Evolutionary conservation across 768 basidiomycete species (phyloP), one percentile per base, ranked within the genome.

Genomic region (Boletus rubescentipes): DNA sequence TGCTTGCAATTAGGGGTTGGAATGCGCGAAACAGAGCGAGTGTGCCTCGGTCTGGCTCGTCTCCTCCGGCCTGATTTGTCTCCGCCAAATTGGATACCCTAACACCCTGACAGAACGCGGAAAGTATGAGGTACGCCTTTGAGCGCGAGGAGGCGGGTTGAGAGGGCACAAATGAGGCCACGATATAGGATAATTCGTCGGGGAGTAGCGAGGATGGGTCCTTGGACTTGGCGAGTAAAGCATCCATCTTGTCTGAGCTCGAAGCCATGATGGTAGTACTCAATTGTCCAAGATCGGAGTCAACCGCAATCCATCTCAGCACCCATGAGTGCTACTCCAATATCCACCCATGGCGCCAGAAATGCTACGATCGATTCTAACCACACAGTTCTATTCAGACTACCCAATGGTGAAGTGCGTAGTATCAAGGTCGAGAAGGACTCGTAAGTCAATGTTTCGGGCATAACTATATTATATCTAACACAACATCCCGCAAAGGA

Each of bases 321-420:
- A 18, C 16, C 32, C 14, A 71, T 66, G 70, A 53, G 46, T 21
- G 14, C 57, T 21, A 23, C 52, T 30, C 52, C 44, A 49, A 47
- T 36, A 35, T 40, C 54, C 20, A 16, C 37, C 29, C 51, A 36
- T 46, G 30, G 49, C 49, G 36, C 61, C 55, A 61, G 67, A 46
- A 51, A 26, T 23, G 51, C 51, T 48, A 74, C 63, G 21, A 89
- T 96, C 49, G 77, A 81, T 45, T 68, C 78, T 7, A 89, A 90
- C 9, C 80, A 94, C 67, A 84, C 83, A n/a, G 84, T 98, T 37
- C 76, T 98, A 21, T 68, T 97, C 39, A 79, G 79, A 51, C 66
- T 95, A 38, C 93, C 93, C 5, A 93, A 84, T 58, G 89, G 89
- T 47, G 87, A 89, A 53, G 77, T 91, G 45, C 87, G 85, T 61